Conservation (phyloP, 2,329 filamentous ascomycete genomes). For the Penicillium sp. region DNA sequence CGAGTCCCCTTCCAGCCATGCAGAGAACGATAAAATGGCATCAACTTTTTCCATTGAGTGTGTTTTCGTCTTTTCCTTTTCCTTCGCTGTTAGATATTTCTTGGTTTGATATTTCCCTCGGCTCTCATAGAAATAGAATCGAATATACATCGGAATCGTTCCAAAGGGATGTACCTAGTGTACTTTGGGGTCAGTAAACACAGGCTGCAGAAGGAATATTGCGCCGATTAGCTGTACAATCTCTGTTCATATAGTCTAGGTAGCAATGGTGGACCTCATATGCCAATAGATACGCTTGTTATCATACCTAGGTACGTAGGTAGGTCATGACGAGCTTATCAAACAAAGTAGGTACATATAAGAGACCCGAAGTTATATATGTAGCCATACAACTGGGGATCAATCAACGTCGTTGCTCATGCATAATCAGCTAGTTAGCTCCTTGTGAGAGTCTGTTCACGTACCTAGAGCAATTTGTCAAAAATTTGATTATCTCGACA, state of each 20-base stretch:
- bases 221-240: not conserved
- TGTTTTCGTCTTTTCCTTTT: not conserved
- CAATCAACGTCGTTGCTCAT: not conserved
- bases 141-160: not conserved
- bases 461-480: not conserved
- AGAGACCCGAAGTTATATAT: not conserved
- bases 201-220: not conserved
- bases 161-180: not conserved
- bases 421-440: not conserved
- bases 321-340: not conserved
- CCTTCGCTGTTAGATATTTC: too few relatives aligned
- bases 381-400: too few relatives aligned
- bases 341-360: not conserved
- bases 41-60: not conserved
- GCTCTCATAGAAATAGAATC: not conserved
- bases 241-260: not conserved
- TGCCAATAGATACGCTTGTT: too few relatives aligned
- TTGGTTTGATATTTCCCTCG: not conserved
- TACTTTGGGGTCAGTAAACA: not conserved
- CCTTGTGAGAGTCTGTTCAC: too few relatives aligned
- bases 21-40: too few relatives aligned
- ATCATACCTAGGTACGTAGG: too few relatives aligned
- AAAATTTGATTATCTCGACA: not conserved
- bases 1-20: constrained; percentile 6
- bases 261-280: not conserved